A percentile compares a stretch with the other conserved stretches of the same genome.
These are phyloP conservation scores for Coemansia sp. DNA, from an alignment of 192 early-diverging fungal genomes.

Conservation along the genomic window DNA sequence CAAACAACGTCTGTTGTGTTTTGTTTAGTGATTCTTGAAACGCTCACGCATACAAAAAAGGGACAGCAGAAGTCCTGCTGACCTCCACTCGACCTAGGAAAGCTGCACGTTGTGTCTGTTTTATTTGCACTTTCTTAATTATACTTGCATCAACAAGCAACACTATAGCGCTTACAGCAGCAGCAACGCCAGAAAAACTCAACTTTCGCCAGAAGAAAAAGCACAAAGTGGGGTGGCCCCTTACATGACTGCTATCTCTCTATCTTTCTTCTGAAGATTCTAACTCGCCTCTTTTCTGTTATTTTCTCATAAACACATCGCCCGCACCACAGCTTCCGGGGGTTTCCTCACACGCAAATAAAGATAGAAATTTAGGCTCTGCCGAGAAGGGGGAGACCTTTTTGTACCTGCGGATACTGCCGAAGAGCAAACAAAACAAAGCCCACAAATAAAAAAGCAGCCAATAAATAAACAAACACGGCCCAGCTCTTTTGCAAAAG, in stretches of 20 bases:
- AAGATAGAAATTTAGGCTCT: background rate
- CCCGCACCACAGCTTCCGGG: too few relatives aligned
- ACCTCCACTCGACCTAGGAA: slow-evolving; percentile 12
- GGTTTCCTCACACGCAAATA: too few relatives aligned
- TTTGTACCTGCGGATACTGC: background rate
- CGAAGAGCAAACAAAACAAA: background rate
- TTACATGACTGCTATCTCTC: slow-evolving; percentile 4
- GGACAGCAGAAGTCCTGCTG: slow-evolving; percentile 7
- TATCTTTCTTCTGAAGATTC: background rate
- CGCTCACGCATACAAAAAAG: background rate
- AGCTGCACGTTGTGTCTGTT: slow-evolving; percentile 13
- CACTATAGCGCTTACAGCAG: background rate
- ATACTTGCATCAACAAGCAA: background rate
- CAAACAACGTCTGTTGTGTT: background rate
- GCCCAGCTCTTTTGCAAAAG: background rate
- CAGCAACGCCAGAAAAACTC: background rate
- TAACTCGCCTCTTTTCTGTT: background rate
- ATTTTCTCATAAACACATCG: background rate
- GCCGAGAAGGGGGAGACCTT: background rate
- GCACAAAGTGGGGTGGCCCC: slow-evolving; percentile 3
- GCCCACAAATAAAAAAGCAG: background rate
- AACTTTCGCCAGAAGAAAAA: background rate
- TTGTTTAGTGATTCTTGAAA: slow-evolving; percentile 5
- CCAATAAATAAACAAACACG: background rate
- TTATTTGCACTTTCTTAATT: slow-evolving; percentile 1